A percentile compares a stretch with the other conserved stretches of the same genome.
Evolutionary conservation across 2,329 filamentous ascomycete genomes (phyloP).

Genomic region (Fusarium piperis): DNA sequence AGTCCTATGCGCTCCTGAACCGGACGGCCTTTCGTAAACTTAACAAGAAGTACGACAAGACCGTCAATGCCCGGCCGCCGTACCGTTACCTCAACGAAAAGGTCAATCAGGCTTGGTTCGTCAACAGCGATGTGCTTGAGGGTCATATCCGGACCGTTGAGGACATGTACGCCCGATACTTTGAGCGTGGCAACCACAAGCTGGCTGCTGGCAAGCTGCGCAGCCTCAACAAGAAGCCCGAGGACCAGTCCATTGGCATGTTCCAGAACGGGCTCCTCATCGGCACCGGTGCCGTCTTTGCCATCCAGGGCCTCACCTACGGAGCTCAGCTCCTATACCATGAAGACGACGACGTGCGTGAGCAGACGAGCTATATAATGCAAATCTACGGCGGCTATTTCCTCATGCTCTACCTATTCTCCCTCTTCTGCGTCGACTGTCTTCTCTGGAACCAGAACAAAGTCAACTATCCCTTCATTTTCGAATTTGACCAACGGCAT

Average conservation of each 20-base stretch:
- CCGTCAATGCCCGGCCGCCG: slow-evolving; percentile 78
- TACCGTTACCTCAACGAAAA: slow-evolving; percentile 90
- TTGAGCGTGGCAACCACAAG: slow-evolving; percentile 93
- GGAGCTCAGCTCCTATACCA: slow-evolving; percentile 63
- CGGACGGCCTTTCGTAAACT: slow-evolving; percentile 95
- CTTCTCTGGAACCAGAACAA: slow-evolving; percentile 83
- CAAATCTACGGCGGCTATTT: slow-evolving; percentile 97
- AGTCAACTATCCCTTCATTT: slow-evolving; percentile 97
- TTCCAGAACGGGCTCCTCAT: slow-evolving; percentile 73
- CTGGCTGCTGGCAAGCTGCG: slow-evolving; percentile 88
- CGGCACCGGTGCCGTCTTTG: slow-evolving; percentile 73
- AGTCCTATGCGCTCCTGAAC: slow-evolving; percentile 90
- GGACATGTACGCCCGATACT: slow-evolving; percentile 93
- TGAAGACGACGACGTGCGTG: slow-evolving; percentile 57
- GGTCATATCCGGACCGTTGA: slow-evolving; percentile 83
- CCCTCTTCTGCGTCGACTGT: slow-evolving; percentile 87
- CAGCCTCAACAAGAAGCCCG: slow-evolving; percentile 69
- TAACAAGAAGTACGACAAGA: slow-evolving; percentile 99
- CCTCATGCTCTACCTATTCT: slow-evolving; percentile 80
- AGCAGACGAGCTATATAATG: slow-evolving; percentile 74
- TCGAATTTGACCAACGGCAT: slow-evolving; percentile 91
- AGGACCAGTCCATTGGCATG: slow-evolving; percentile 65
- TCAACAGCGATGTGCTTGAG: slow-evolving; percentile 86
- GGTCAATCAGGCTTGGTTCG: slow-evolving; percentile 90
- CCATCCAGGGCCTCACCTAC: slow-evolving; percentile 71